phyloP scores from a whole-genome alignment of 2,329 filamentous ascomycete genomes.

The Aurifilum marmelostoma region DNA sequence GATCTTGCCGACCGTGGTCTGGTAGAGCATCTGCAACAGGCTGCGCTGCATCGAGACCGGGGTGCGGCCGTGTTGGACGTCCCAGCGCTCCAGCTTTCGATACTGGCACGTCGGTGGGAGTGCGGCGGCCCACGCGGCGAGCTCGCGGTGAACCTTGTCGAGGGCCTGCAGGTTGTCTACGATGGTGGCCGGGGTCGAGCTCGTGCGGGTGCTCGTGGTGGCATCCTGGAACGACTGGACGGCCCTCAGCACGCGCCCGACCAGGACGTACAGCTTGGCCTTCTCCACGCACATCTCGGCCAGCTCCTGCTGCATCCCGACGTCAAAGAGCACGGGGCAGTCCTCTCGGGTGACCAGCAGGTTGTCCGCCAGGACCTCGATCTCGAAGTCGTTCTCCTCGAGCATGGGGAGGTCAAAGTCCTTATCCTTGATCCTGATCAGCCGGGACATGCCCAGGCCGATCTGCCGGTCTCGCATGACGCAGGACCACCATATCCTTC shows the following conservation, averaged over 20 bases:
- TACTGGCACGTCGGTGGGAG: conserved; percentile 76
- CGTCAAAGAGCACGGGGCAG: conserved; percentile 72
- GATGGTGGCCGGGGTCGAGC: conserved; percentile 47
- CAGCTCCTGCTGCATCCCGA: conserved; percentile 74
- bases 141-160: conserved; percentile 77
- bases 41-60: conserved; percentile 73
- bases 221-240: conserved; percentile 80
- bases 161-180: conserved; percentile 58
- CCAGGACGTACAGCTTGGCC: conserved; percentile 84
- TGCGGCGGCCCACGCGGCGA: conserved; percentile 75
- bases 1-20: conserved; percentile 86
- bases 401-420: conserved; percentile 95
- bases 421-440: conserved; percentile 88
- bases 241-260: conserved; percentile 85
- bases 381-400: conserved; percentile 81
- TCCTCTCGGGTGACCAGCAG: conserved; percentile 70
- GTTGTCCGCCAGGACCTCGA: conserved; percentile 66
- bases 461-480: conserved; percentile 95
- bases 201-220: conserved; percentile 80
- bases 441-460: conserved; percentile 89
- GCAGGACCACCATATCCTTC: conserved; percentile 96
- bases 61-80: conserved; percentile 62
- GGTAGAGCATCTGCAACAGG: conserved; percentile 92
- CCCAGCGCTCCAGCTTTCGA: conserved; percentile 55
- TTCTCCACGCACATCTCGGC: conserved; percentile 91